Conservation (phyloP, 257 asterid genomes). For the Solanum lignicaule region DNA sequence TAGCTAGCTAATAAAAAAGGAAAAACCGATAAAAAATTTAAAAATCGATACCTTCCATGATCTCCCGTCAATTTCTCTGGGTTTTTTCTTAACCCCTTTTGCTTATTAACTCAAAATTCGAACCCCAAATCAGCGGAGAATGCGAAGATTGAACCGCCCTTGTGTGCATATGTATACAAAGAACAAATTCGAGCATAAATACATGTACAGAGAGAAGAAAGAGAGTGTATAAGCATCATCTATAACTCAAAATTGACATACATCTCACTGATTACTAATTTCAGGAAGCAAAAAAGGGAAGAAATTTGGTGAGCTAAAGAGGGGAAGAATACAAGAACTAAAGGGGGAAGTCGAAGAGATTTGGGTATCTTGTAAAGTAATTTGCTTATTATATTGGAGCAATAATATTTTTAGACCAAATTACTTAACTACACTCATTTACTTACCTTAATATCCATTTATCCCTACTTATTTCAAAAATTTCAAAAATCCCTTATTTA, state of each 20-base stretch:
- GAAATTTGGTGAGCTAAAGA: background rate
- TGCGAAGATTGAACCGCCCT: background rate
- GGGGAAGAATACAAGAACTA: background rate
- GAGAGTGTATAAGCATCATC: background rate
- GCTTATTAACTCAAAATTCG: background rate
- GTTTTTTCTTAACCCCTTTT: background rate
- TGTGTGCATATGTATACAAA: background rate
- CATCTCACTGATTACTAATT: background rate
- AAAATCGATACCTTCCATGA: background rate
- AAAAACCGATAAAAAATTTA: background rate
- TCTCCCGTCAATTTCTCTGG: background rate
- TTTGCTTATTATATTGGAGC: background rate
- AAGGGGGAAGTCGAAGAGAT: background rate
- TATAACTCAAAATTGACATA: background rate
- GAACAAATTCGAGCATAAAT: background rate
- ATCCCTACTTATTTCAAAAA: too few species aligned
- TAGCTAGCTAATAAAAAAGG: background rate
- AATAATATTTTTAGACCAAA: too few species aligned
- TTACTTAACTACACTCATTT: too few species aligned
- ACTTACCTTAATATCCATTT: too few species aligned
- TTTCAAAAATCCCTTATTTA: too few species aligned
- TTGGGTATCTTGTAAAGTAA: background rate
- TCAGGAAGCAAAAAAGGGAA: background rate
- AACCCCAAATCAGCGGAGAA: background rate
- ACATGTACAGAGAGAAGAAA: background rate